Base-by-base conservation (phyloP, 208 protist genomes). In the Lotmaria passim region DNA sequence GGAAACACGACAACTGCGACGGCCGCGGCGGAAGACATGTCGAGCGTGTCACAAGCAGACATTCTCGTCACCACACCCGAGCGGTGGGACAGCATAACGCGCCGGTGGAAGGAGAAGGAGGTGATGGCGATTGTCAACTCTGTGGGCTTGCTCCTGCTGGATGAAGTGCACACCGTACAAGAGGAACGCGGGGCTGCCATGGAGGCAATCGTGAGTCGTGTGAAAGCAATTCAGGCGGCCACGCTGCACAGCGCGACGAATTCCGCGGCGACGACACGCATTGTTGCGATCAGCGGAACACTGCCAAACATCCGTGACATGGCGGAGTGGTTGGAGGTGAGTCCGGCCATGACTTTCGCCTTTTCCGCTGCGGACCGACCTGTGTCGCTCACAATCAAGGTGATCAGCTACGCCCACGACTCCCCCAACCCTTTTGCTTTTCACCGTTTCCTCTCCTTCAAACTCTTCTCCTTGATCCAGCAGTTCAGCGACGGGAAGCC, bases 21-120 rank as follows among this genome's bases (percentile, higher is more conserved):
- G 30, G 93, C 96, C 51, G 65, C 96, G 0, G 41, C 62, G 0
- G 68, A 84, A n/a, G 69, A 62, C 39, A 67, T 95, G 28, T 33
- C 52, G 0, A 61, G 62, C 4, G 80, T 95, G 3, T 73, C 73
- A 10, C 47, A 63, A 19, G 86, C 89, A 7, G 82, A 96, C 69
- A 92, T 97, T 63, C 86, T 97, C 62, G 81, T 98, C 55, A 96
- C 93, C 21, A 98, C 96, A 12, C 96, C 96, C 38, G 93, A 98
- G 75, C 89, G 96, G 3, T 98, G 91, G 89, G 96, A 98, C 73
- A 93, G 89, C 69, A 93, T 98, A 55, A 98, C 93, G 34, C 89
- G 96, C 1, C 82, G 93, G 4, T 98, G 93, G 89, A 86, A 89
- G 34, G 90, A 97, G 63, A 80, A 81, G 26, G 78, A 83, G 33